phyloP scores from a whole-genome alignment of 2,329 filamentous ascomycete species.

The Colletotrichum sojae region DNA sequence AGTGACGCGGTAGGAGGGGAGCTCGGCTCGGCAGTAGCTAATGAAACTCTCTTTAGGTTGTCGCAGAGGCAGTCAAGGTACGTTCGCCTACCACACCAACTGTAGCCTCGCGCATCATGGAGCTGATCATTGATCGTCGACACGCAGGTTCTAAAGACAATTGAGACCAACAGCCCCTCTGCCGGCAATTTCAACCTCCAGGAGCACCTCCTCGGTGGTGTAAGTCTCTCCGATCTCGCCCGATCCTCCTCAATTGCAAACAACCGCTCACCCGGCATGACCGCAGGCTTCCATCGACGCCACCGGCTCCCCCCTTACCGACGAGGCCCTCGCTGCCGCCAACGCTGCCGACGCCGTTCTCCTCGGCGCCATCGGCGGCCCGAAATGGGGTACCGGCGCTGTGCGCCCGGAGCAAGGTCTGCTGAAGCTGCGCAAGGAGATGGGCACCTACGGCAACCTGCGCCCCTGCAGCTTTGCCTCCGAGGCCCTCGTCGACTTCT shows the following conservation, averaged over 20 bases:
- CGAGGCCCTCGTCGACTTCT: constrained; percentile 84
- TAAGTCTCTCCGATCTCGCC: constrained; percentile 64
- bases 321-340: constrained; percentile 85
- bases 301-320: constrained; percentile 82
- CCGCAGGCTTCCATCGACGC: constrained; percentile 88
- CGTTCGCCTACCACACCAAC: constrained; percentile 29
- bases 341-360: constrained; percentile 91
- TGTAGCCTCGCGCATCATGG: constrained; percentile 19
- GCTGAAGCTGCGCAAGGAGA: constrained; percentile 91
- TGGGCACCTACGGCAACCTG: constrained; percentile 94
- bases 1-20: background rate
- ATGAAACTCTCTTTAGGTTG: constrained; percentile 66
- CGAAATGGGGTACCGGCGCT: constrained; percentile 91
- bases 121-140: constrained; percentile 13
- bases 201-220: constrained; percentile 91
- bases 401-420: constrained; percentile 95
- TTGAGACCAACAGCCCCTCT: constrained; percentile 80
- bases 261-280: background rate
- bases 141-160: constrained; percentile 79
- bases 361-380: constrained; percentile 94
- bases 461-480: constrained; percentile 97
- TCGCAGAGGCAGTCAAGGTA: constrained; percentile 89
- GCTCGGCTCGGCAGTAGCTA: constrained; percentile 27
- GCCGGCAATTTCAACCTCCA: constrained; percentile 88
- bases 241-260: background rate